Evolutionary conservation across 1,139 yeast species (phyloP).

Genomic region (Geotrichum carabidarum): DNA sequence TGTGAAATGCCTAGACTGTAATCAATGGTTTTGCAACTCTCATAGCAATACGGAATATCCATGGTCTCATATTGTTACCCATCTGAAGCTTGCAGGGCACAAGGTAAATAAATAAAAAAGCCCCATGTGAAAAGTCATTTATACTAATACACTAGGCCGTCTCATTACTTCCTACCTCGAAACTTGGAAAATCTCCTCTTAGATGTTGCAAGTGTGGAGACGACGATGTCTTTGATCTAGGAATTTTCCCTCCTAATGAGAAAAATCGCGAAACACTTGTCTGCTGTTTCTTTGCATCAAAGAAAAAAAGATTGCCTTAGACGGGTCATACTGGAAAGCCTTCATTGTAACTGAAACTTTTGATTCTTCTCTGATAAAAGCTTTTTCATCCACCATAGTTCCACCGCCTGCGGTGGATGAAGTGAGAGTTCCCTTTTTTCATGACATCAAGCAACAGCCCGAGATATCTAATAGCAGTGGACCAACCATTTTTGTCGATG

Average conservation of each 20-base stretch:
- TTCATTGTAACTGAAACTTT: slow-evolving; percentile 48
- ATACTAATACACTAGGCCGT: slow-evolving; percentile 39
- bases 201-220: slow-evolving; percentile 92
- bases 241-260: slow-evolving; percentile 82
- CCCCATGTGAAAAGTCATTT: neutral
- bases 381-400: too few species aligned
- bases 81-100: slow-evolving; percentile 76
- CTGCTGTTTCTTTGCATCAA: slow-evolving; percentile 82
- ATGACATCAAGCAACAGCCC: slow-evolving; percentile 77
- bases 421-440: slow-evolving; percentile 62
- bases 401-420: too few species aligned
- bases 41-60: slow-evolving; percentile 45
- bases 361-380: too few species aligned
- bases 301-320: slow-evolving; percentile 58
- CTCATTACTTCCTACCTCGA: slow-evolving; percentile 71
- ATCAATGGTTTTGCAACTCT: slow-evolving; percentile 91
- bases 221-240: slow-evolving; percentile 72
- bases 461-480: slow-evolving; percentile 74
- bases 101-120: slow-evolving; percentile 37
- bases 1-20: slow-evolving; percentile 70
- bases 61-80: slow-evolving; percentile 83
- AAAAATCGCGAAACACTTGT: slow-evolving; percentile 83
- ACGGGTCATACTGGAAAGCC: slow-evolving; percentile 82
- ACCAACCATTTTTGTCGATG: slow-evolving; percentile 35
- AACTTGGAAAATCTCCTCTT: slow-evolving; percentile 74